A percentile compares a stretch with the other conserved stretches of the same genome.
phyloP scores from a whole-genome alignment of 306 rosid genomes.

The Trichosanthes cucumerina region DNA sequence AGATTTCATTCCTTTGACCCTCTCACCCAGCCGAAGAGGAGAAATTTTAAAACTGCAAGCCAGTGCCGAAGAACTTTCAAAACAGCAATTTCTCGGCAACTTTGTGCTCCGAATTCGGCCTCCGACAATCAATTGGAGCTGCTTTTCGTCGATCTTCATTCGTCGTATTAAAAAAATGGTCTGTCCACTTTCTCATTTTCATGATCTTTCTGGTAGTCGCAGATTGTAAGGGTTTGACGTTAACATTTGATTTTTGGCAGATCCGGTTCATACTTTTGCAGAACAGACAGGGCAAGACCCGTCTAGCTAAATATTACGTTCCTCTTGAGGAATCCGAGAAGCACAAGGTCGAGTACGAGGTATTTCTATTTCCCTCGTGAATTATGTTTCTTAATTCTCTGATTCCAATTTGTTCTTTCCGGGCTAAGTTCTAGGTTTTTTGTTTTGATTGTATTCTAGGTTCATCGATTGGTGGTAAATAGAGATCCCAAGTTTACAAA shows the following conservation, averaged over 20 bases:
- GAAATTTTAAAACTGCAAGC: not conserved
- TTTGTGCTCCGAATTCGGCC: not conserved
- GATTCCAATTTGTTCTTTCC: not conserved
- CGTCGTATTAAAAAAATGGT: not conserved
- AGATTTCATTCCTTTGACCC: too few relatives aligned
- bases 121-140: not conserved
- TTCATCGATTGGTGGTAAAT: conserved; percentile 94
- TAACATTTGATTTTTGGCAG: conserved; percentile 29
- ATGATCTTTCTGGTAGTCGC: not conserved
- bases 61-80: not conserved
- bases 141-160: not conserved
- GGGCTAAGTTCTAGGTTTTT: not conserved
- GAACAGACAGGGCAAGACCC: conserved; percentile 91
- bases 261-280: conserved; percentile 95
- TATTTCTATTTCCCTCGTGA: not conserved
- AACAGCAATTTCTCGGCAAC: not conserved
- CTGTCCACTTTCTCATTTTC: not conserved
- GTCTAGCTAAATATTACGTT: conserved; percentile 86
- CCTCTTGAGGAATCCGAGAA: conserved; percentile 97
- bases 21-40: not conserved
- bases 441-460: conserved; percentile 32
- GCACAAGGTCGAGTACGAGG: conserved; percentile 99
- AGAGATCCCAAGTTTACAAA: conserved; percentile 95
- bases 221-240: not conserved
- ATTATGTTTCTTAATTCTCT: not conserved